Evolutionary conservation across 768 basidiomycete genomes (phyloP), one percentile per base, ranked within the genome.

Genomic region (Tephrocybe sp.): DNA sequence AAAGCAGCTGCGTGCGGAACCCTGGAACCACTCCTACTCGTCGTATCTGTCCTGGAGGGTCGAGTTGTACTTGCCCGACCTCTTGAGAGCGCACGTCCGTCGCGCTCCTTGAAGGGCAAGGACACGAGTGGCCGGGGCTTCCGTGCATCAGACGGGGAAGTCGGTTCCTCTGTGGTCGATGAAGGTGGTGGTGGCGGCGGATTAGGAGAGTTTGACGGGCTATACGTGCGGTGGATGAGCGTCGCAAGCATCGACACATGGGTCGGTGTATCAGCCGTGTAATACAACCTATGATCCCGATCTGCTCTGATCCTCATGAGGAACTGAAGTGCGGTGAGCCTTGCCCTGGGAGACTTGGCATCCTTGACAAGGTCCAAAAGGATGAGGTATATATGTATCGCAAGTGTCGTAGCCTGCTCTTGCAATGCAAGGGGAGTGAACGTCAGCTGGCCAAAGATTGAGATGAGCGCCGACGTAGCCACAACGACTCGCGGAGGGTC

Each of bases 261-360:
- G 6, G 80, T 79, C 44, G 86, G 75, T 1, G 73, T 68, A 54
- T 88, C 86, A 37, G 76, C 69, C 16, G 79, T 75, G 48, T 86
- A 85, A 64, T 85, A 97, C 33, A 98, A 60, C 10, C 86, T 77
- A 61, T 99, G 95, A 57, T 94, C 88, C 1, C 90, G 82, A 62
- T 97, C 94, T 0, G 89, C 93, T 47, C 95, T 78, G 16, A 98
- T 72, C 12, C 91, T 83, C 73, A 94, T 83, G 55, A 97, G 64
- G 73, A 95, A 97, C 61, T 93, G 91, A 16, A 98, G 71, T 3
- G 86, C 75, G 11, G 82, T 72, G 15, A 98, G 63, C 19, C 91
- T 74, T 0, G 87, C 85, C 33, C 79, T 72, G 0, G 80, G 57
- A 8, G 82, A 81, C 53, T 70, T 74, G 2, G 77, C 75, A 18